These are phyloP conservation scores for Trichoderma sp. DNA, from an alignment of 2,329 filamentous ascomycete genomes.

Conservation along the genomic window DNA sequence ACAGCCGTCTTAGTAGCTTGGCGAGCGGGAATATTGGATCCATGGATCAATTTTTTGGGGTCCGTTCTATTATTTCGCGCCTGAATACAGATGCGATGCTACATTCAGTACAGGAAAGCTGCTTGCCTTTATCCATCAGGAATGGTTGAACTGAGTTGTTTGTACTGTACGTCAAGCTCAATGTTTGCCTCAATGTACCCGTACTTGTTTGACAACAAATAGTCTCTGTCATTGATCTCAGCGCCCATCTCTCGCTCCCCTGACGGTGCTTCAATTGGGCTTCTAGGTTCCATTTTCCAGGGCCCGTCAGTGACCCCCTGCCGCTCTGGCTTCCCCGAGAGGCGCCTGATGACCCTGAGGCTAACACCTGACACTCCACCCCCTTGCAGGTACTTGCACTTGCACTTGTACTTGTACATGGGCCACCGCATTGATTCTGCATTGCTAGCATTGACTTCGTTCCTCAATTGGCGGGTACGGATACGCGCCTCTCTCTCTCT, in stretches of 20 bases:
- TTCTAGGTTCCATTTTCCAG: not conserved
- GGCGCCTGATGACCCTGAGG: not conserved
- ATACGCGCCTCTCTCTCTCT: not conserved
- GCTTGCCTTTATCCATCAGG: not conserved
- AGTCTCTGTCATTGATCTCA: not conserved
- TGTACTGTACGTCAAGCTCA: not conserved
- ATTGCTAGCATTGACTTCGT: not conserved
- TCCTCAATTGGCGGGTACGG: not conserved
- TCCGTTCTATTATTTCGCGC: not conserved
- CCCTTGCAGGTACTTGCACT: not conserved
- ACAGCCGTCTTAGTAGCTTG: not conserved
- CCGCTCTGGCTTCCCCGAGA: not conserved
- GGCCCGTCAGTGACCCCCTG: not conserved
- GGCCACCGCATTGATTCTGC: not conserved
- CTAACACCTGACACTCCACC: not conserved
- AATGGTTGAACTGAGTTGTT: not conserved
- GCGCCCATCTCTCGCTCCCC: not conserved
- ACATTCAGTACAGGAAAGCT: not conserved
- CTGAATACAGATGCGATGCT: not conserved
- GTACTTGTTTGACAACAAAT: not conserved
- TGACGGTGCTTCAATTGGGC: not conserved
- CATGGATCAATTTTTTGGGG: not conserved
- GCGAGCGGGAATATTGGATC: not conserved
- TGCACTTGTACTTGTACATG: not conserved
- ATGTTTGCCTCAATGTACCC: not conserved